phyloP scores from a whole-genome alignment of 371 early-diverging fungal genomes.

The Cokeromyces recurvatus region DNA sequence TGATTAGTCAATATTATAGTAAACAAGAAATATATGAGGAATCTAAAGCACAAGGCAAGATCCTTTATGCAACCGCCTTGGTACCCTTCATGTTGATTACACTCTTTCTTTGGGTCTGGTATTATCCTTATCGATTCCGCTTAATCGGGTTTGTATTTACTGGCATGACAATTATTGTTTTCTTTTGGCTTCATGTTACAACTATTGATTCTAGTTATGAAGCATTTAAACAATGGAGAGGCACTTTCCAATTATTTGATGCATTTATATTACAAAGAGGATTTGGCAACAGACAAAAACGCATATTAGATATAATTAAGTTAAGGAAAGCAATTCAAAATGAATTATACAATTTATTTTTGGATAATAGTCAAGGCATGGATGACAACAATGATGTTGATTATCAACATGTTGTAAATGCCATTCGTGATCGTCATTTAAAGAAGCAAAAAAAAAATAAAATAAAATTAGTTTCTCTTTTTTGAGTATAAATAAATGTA shows the following conservation, averaged over 20 bases:
- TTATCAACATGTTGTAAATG: too few relatives aligned
- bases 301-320: background rate
- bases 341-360: background rate
- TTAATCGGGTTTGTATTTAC: slow-evolving; percentile 5
- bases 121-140: slow-evolving; percentile 1
- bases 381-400: too few relatives aligned
- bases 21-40: slow-evolving; percentile 25
- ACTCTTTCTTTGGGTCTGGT: slow-evolving; percentile 14
- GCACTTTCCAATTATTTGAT: slow-evolving; percentile 1
- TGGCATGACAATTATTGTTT: background rate
- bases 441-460: too few relatives aligned
- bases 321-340: slow-evolving; percentile 1
- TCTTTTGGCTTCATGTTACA: slow-evolving; percentile 11
- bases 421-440: too few relatives aligned
- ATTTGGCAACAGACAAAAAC: background rate
- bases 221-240: slow-evolving; percentile 4
- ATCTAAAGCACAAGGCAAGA: slow-evolving; percentile 27
- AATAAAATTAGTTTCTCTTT: too few relatives aligned
- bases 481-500: too few relatives aligned
- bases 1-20: slow-evolving; percentile 13
- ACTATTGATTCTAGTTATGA: slow-evolving; percentile 6
- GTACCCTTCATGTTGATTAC: slow-evolving; percentile 7
- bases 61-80: slow-evolving; percentile 7
- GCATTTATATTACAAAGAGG: slow-evolving; percentile 7
- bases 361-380: background rate